Evolutionary conservation across 371 early-diverging fungal species (phyloP).

Genomic region (Umbelopsis sp.): DNA sequence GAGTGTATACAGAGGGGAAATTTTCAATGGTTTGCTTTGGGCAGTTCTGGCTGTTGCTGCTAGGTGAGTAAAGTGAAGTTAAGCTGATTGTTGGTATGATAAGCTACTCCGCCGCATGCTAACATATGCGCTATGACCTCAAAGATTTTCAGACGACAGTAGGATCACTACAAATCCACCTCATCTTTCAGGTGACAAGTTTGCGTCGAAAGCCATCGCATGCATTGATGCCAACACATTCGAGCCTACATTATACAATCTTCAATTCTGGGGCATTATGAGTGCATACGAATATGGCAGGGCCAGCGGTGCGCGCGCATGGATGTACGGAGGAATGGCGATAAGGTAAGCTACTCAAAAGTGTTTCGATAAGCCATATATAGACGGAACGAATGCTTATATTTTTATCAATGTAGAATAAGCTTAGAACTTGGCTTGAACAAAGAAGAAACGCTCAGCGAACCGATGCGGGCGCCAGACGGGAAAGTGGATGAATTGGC

Average conservation of each 20-base stretch:
- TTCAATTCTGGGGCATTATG: constrained; percentile 64
- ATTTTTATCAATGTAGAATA: constrained; percentile 35
- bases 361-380: neutral
- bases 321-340: constrained; percentile 70
- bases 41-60: constrained; percentile 50
- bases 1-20: constrained; percentile 37
- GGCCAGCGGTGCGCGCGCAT: constrained; percentile 62
- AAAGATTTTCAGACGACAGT: constrained; percentile 51
- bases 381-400: neutral
- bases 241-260: constrained; percentile 57
- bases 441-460: constrained; percentile 48
- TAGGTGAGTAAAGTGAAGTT: constrained; percentile 27
- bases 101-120: neutral
- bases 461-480: constrained; percentile 35
- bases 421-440: constrained; percentile 62
- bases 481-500: constrained; percentile 51
- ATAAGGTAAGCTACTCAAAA: constrained; percentile 31
- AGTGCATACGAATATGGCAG: constrained; percentile 64
- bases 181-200: constrained; percentile 49
- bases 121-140: neutral
- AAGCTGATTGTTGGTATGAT: neutral
- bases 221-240: constrained; percentile 48
- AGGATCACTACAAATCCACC: constrained; percentile 48
- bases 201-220: constrained; percentile 45
- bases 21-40: constrained; percentile 47